Base-by-base conservation (phyloP, 225 moss, liverwort and hornwort species). In the Anthoceros angustus region DNA sequence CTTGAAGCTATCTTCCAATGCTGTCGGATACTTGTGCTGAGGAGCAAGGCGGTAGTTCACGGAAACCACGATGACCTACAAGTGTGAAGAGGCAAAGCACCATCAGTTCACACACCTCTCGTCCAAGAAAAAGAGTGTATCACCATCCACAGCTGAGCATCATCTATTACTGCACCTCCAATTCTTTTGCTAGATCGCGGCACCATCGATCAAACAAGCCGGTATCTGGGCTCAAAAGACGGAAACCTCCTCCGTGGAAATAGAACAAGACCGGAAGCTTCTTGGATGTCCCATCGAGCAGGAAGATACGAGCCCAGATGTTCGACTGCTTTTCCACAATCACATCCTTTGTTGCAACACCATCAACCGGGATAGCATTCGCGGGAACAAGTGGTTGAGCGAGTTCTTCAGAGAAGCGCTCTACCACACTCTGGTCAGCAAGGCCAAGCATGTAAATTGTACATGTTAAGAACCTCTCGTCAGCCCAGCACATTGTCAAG, bases 241-340 rank as follows among this genome's bases (percentile, higher is more conserved):
- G n/a, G 55, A 55, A 55, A n/a, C 55, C 55, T 18, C 55, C 55
- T 55, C 55, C 55, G n/a, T 55, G 55, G 55, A 55, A 55, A 4
- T 18, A 55, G n/a, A 55, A 5, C 55, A 15, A 7, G n/a, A 55
- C 55, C 55, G 55, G 55, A 55, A 55, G 8, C n/a, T 55, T 20
- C 14, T 55, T 55, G 16, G n/a, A 55, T 55, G 55, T 23, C 55
- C 23, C n/a, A 15, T 18, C 23, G 12, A 12, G 55, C 7, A 15
- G 18, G 55, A 55, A 55, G 7, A 55, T 7, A 55, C 55, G 55
- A 7, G 55, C 12, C 55, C 55, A 55, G 18, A 55, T 15, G 6
- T 55, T 55, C n/a, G 55, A 8, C 55, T 55, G 5, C 14, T 18
- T 23, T 20, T 20, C 55, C 55, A 55, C 18, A n/a, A n/a, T 23